Percentiles rank a stretch among this genome's conserved stretches.
Conservation (phyloP, 768 basidiomycete species). For the Pholiota microspora region DNA sequence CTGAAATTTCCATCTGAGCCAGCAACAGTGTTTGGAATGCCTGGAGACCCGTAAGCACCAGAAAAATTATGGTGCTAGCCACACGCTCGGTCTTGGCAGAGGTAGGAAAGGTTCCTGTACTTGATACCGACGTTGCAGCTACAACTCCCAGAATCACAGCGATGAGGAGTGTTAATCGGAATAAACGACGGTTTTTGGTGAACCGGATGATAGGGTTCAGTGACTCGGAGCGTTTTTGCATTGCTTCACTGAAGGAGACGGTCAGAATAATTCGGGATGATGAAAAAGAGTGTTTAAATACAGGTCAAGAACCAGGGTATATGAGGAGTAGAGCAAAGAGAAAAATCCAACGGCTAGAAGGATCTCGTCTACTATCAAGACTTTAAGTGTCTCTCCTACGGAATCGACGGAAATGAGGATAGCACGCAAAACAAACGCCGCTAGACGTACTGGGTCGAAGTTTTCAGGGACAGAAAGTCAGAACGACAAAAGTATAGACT, state of each 20-base stretch:
- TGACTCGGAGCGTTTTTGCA: neutral
- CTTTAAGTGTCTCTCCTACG: slow-evolving; percentile 28
- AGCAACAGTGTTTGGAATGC: slow-evolving; percentile 27
- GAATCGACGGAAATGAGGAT: slow-evolving; percentile 27
- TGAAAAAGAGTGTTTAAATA: slow-evolving; percentile 15
- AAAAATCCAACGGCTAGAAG: slow-evolving; percentile 43
- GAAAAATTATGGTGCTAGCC: slow-evolving; percentile 32
- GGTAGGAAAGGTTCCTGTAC: neutral
- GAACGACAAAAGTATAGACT: slow-evolving; percentile 14
- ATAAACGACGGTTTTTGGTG: neutral
- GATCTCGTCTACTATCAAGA: slow-evolving; percentile 37
- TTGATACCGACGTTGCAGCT: neutral
- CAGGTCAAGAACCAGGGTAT: slow-evolving; percentile 42
- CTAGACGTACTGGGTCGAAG: slow-evolving; percentile 32
- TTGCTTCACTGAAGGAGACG: neutral
- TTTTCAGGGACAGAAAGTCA: neutral
- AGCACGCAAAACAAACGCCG: slow-evolving; percentile 40
- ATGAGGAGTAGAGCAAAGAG: slow-evolving; percentile 39
- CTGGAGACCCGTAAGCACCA: slow-evolving; percentile 33
- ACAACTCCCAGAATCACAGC: slow-evolving; percentile 2
- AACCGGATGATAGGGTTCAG: neutral
- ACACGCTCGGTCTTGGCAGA: slow-evolving; percentile 20
- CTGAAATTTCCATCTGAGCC: slow-evolving; percentile 16
- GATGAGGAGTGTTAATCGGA: neutral
- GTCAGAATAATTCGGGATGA: neutral